Conservation (phyloP, 2,329 filamentous ascomycete species). For the Aspergillus phoenicis region DNA sequence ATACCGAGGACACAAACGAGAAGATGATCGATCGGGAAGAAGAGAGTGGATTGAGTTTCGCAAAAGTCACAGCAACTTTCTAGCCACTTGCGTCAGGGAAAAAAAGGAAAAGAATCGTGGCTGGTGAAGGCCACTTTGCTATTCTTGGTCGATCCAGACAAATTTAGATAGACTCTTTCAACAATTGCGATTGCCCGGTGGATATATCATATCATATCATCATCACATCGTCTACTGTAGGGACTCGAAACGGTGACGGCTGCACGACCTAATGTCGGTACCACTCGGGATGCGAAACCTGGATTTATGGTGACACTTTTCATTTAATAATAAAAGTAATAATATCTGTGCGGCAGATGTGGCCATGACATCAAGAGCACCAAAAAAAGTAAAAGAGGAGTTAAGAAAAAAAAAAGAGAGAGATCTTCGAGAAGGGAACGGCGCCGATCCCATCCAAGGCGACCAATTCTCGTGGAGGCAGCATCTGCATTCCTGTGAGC, state of each 20-base stretch:
- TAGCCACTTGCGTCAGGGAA: constrained; percentile 17
- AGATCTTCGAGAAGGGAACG: background rate
- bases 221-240: too few species aligned
- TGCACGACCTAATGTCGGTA: too few species aligned
- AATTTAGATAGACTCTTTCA: too few species aligned
- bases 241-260: too few species aligned
- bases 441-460: background rate
- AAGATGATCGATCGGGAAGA: background rate
- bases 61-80: background rate
- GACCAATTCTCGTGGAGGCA: constrained; percentile 3
- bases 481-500: background rate
- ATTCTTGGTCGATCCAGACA: too few species aligned
- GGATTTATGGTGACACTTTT: too few species aligned
- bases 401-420: background rate
- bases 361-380: background rate
- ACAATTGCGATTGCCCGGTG: too few species aligned
- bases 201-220: too few species aligned
- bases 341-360: background rate
- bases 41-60: constrained; percentile 7
- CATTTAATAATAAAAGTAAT: background rate
- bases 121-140: constrained; percentile 3
- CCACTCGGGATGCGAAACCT: too few species aligned
- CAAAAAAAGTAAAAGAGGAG: background rate
- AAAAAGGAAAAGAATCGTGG: constrained; percentile 1
- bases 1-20: background rate